Evolutionary conservation across 1,139 yeast species (phyloP).

Genomic region (Diutina ranongensis): DNA sequence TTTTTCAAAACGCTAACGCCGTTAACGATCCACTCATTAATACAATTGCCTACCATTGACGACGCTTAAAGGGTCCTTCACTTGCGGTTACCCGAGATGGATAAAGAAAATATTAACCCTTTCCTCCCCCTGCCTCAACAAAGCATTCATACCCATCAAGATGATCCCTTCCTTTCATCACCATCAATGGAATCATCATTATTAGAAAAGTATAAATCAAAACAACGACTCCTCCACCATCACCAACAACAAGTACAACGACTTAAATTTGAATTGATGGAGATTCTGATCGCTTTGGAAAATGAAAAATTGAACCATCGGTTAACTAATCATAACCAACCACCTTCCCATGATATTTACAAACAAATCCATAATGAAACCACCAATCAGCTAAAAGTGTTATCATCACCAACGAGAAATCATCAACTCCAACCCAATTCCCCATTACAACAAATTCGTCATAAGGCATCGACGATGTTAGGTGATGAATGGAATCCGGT

Average conservation of each 20-base stretch:
- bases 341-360: conserved; percentile 6
- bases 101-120: conserved; percentile 4
- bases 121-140: background rate
- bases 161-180: too few relatives aligned
- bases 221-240: conserved; percentile 17
- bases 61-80: background rate
- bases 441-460: conserved; percentile 2
- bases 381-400: conserved; percentile 8
- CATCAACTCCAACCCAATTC: conserved; percentile 9
- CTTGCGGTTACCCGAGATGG: background rate
- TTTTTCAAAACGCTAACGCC: too few relatives aligned
- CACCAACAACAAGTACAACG: conserved; percentile 16
- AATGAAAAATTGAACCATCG: conserved; percentile 10
- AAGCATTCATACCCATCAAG: too few relatives aligned
- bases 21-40: too few relatives aligned
- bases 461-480: conserved; percentile 1
- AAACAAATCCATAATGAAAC: conserved; percentile 6
- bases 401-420: conserved; percentile 7
- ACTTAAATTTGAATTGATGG: conserved; percentile 20
- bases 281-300: conserved; percentile 14
- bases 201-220: conserved; percentile 8
- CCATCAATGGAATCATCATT: background rate
- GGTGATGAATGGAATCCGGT: background rate
- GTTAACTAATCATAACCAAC: conserved; percentile 9
- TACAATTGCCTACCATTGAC: background rate